These are phyloP conservation scores for Tillandsia fasciculata DNA, from an alignment of 176 grass and related monocot genomes.

Conservation along the genomic window DNA sequence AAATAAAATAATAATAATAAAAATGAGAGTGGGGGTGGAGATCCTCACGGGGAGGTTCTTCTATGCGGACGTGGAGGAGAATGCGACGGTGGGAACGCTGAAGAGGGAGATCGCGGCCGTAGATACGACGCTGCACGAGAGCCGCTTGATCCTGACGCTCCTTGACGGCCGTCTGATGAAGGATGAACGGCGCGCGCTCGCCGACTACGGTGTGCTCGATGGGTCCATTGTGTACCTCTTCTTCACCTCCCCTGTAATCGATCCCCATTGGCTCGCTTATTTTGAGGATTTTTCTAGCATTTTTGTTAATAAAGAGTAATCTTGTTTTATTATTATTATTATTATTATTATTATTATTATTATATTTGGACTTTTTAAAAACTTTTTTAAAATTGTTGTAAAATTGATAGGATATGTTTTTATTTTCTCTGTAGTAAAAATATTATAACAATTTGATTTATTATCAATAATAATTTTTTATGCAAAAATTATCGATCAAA, in stretches of 20 bases:
- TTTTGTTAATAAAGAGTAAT: not conserved
- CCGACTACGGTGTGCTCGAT: constrained; percentile 5
- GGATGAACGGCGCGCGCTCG: constrained; percentile 8
- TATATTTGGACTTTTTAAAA: too few species aligned
- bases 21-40: constrained; percentile 14
- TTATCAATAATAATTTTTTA: too few species aligned
- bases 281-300: constrained; percentile 11
- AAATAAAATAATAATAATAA: too few species aligned
- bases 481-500: too few species aligned
- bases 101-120: constrained; percentile 11
- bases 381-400: too few species aligned
- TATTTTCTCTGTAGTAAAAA: too few species aligned
- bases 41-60: constrained; percentile 18
- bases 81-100: constrained; percentile 8
- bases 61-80: constrained; percentile 14
- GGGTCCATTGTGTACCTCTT: constrained; percentile 20
- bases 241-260: not conserved
- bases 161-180: constrained; percentile 4
- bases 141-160: constrained; percentile 12
- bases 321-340: too few species aligned
- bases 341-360: too few species aligned
- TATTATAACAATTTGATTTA: too few species aligned
- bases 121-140: constrained; percentile 1
- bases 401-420: too few species aligned
- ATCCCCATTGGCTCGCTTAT: constrained; percentile 18